Evolutionary conservation across 1,284 basidiomycete genomes (phyloP).

Genomic region (Trichosporon sp.): DNA sequence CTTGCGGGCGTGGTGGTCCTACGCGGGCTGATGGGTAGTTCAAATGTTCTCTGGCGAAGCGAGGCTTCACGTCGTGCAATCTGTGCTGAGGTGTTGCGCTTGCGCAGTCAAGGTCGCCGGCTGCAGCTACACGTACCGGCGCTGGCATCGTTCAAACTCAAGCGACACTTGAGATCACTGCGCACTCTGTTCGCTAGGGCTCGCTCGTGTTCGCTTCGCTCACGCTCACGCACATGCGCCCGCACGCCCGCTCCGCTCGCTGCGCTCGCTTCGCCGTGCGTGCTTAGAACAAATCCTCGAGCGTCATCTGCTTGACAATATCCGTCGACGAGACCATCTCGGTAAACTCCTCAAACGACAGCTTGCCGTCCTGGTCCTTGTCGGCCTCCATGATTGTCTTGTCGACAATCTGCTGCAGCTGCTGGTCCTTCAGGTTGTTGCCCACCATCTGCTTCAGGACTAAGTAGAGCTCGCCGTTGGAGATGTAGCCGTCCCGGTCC

Average conservation of each 20-base stretch:
- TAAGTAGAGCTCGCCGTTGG: slow-evolving; percentile 97
- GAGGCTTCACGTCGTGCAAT: background rate
- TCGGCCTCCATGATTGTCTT: slow-evolving; percentile 99
- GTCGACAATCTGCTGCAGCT: slow-evolving; percentile 98
- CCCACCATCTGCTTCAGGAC: slow-evolving; percentile 99
- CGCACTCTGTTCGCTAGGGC: too few species aligned
- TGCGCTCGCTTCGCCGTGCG: background rate
- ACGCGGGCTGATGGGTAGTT: too few species aligned
- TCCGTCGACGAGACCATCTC: slow-evolving; percentile 93
- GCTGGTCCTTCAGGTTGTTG: slow-evolving; percentile 98
- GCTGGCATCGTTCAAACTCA: too few species aligned
- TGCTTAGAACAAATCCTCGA: slow-evolving; percentile 77
- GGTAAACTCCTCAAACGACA: slow-evolving; percentile 95
- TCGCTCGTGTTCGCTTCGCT: background rate
- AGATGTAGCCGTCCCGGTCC: slow-evolving; percentile 93
- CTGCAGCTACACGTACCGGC: too few species aligned
- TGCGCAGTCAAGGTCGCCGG: too few species aligned
- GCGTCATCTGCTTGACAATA: slow-evolving; percentile 74
- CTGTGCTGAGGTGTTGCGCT: too few species aligned
- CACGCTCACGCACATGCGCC: background rate
- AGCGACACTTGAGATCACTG: too few species aligned
- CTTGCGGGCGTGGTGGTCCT: too few species aligned
- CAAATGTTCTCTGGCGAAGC: too few species aligned
- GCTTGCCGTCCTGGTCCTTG: slow-evolving; percentile 91
- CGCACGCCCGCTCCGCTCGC: background rate